These are phyloP conservation scores for Naegleria fowleri DNA, from an alignment of 208 protist genomes.

Conservation along the genomic window DNA sequence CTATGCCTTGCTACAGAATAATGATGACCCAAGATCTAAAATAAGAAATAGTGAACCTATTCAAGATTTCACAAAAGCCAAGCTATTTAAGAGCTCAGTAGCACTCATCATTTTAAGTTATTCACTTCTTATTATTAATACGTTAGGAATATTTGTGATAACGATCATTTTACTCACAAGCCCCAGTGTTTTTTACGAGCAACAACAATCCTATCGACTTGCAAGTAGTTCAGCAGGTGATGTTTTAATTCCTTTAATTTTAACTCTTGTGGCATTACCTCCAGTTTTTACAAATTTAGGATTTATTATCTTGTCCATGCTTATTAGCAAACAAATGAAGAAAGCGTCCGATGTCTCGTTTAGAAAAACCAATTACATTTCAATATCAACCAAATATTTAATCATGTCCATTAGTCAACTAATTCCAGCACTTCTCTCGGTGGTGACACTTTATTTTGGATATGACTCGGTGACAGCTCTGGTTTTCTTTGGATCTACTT, in stretches of 20 bases:
- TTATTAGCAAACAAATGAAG: not conserved
- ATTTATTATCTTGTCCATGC: not conserved
- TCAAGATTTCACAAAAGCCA: not conserved
- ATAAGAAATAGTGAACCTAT: too few relatives aligned
- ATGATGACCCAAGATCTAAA: too few relatives aligned
- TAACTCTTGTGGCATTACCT: not conserved
- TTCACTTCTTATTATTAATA: not conserved
- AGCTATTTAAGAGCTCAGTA: not conserved
- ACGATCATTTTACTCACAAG: not conserved
- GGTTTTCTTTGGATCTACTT: not conserved
- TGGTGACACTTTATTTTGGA: not conserved
- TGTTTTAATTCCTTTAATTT: not conserved
- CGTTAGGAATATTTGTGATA: not conserved
- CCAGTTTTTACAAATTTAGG: not conserved
- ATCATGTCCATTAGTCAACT: not conserved
- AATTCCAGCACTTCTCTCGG: not conserved
- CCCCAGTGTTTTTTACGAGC: not conserved
- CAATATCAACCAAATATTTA: not conserved
- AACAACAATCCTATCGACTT: not conserved
- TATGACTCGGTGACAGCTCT: not conserved
- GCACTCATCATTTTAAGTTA: not conserved
- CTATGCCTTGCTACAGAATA: not conserved
- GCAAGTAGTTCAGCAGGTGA: not conserved
- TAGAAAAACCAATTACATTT: not conserved
- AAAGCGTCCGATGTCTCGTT: not conserved